Evolutionary conservation across 441 rosid genomes (phyloP).

Genomic region (Syzygium syzygioides): DNA sequence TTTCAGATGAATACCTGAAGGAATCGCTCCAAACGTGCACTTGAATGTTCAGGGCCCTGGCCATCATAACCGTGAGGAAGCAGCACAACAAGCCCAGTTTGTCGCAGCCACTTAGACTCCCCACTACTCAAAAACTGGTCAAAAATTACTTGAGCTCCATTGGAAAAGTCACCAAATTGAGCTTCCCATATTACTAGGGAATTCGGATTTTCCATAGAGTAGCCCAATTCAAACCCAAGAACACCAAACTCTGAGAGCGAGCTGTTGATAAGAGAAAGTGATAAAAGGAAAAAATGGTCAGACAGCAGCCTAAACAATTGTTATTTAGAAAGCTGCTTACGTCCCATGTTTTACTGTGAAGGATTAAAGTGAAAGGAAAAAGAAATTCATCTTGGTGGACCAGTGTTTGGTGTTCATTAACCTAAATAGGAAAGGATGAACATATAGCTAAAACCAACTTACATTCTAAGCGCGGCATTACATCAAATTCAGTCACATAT

Average conservation of each 20-base stretch:
- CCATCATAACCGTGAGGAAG: conserved; percentile 99
- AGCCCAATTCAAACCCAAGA: conserved; percentile 96
- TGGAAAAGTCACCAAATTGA: conserved; percentile 94
- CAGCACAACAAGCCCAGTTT: conserved; percentile 84
- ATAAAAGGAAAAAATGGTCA: background rate
- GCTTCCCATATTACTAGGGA: conserved; percentile 95
- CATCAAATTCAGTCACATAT: background rate
- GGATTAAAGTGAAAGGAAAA: background rate
- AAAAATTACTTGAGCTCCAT: conserved; percentile 95
- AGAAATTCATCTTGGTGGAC: background rate
- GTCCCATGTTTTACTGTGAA: background rate
- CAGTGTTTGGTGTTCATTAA: background rate
- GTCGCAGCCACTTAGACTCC: conserved; percentile 97
- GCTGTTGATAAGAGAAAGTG: conserved; percentile 35
- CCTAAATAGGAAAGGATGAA: background rate
- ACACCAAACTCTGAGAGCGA: conserved; percentile 97
- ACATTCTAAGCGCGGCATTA: background rate
- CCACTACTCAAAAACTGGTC: conserved; percentile 96
- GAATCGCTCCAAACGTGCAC: conserved; percentile 90
- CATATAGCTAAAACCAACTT: background rate
- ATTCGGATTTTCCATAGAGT: conserved; percentile 95
- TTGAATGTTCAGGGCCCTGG: conserved; percentile 99
- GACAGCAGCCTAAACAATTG: background rate
- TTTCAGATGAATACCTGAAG: conserved; percentile 54
- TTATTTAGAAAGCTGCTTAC: background rate